phyloP scores from a whole-genome alignment of 2,329 filamentous ascomycete species.

The Fusarium mangiferae region DNA sequence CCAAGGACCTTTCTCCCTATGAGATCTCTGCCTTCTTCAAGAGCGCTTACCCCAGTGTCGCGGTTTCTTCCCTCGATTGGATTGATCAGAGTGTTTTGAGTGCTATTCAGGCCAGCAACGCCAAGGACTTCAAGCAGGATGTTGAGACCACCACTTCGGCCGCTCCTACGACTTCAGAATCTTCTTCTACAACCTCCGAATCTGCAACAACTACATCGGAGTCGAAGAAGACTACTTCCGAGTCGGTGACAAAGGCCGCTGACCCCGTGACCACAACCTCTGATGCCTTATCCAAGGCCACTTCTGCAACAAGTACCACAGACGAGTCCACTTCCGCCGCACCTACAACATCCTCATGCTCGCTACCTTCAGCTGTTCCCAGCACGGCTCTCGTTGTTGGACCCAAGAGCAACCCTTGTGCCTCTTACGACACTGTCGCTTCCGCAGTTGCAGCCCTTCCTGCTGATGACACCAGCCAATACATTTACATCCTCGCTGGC shows the following conservation, averaged over 20 bases:
- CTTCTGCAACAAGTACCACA: not conserved
- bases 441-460: conserved; percentile 49
- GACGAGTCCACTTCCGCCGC: conserved; percentile 3
- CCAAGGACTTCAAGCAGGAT: conserved; percentile 13
- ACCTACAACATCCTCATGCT: conserved; percentile 1
- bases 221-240: not conserved
- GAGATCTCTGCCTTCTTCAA: conserved; percentile 34
- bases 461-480: conserved; percentile 49
- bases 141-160: not conserved
- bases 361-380: conserved; percentile 33
- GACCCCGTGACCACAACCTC: not conserved
- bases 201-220: not conserved
- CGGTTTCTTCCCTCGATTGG: conserved; percentile 30
- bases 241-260: not conserved
- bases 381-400: conserved; percentile 53
- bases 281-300: not conserved
- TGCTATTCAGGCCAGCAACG: conserved; percentile 35
- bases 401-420: conserved; percentile 50
- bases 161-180: not conserved
- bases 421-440: conserved; percentile 56
- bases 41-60: conserved; percentile 10
- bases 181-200: not conserved
- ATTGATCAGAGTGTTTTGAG: conserved; percentile 32
- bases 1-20: conserved; percentile 45
- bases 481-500: conserved; percentile 56